A percentile compares a stretch with the other conserved stretches of the same genome.
These are phyloP conservation scores for Fusarium chuoi DNA, from an alignment of 2,329 filamentous ascomycete genomes.

Conservation along the genomic window DNA sequence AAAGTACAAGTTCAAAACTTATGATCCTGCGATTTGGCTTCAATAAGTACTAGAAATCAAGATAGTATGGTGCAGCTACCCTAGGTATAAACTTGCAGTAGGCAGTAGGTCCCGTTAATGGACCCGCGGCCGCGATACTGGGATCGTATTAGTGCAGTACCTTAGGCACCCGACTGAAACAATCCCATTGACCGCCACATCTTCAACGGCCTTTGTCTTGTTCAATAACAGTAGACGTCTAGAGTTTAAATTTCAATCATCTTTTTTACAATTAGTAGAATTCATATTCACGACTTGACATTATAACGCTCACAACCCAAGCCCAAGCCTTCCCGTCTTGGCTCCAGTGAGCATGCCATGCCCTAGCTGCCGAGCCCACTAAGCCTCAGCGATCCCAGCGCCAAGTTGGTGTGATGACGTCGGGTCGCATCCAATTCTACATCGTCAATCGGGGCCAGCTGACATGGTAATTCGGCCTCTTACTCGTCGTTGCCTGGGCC, in stretches of 20 bases:
- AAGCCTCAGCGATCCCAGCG: conserved; percentile 26
- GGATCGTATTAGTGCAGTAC: neutral
- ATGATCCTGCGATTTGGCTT: neutral
- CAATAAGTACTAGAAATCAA: neutral
- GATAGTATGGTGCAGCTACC: neutral
- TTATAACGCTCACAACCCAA: neutral
- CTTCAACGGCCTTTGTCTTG: neutral
- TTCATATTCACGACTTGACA: neutral
- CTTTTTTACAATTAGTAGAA: neutral
- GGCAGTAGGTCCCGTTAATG: neutral
- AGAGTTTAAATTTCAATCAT: neutral
- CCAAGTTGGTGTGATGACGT: conserved; percentile 33
- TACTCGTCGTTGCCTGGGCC: conserved; percentile 22
- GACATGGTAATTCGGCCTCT: conserved; percentile 22
- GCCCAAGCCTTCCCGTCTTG: neutral
- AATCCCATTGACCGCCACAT: neutral
- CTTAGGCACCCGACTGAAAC: neutral
- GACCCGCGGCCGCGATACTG: neutral
- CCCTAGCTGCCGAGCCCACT: conserved; percentile 5
- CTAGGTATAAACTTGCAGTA: neutral
- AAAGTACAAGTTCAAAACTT: neutral
- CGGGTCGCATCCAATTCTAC: conserved; percentile 25
- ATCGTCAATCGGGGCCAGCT: conserved; percentile 16
- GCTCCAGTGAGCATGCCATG: neutral
- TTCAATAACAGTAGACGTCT: neutral